Percentiles rank a stretch among this genome's conserved stretches.
These are phyloP conservation scores for Fragosphaeria purpurea DNA, from an alignment of 2,329 filamentous ascomycete species.

Conservation along the genomic window DNA sequence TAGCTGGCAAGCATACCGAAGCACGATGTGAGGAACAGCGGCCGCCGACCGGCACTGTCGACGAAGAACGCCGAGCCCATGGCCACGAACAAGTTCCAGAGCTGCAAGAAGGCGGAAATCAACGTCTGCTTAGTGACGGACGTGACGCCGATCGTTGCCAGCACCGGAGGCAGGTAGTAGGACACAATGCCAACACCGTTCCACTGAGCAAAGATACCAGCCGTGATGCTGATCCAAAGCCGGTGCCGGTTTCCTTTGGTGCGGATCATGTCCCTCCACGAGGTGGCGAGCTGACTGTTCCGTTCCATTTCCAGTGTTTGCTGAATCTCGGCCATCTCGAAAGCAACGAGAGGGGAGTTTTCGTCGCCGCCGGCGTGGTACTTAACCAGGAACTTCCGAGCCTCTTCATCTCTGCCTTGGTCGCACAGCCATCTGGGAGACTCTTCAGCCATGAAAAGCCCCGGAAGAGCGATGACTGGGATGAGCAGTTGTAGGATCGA, in stretches of 20 bases:
- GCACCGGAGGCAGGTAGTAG: constrained; percentile 23
- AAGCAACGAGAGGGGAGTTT: constrained; percentile 5
- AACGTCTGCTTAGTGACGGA: too few species aligned
- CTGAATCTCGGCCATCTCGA: constrained; percentile 13
- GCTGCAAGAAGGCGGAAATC: too few species aligned
- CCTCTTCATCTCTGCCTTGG: constrained; percentile 24
- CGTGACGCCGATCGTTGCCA: constrained; percentile 21
- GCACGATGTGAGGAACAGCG: too few species aligned
- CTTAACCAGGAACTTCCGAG: constrained; percentile 22
- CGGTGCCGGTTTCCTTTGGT: constrained; percentile 12
- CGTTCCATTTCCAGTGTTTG: constrained; percentile 27
- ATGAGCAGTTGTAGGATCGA: too few species aligned
- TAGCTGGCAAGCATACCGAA: too few species aligned
- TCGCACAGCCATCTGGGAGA: constrained; percentile 9
- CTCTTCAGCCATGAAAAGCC: constrained; percentile 7
- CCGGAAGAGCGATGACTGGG: too few species aligned
- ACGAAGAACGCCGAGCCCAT: too few species aligned
- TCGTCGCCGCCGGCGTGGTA: constrained; percentile 11
- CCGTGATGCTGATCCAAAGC: constrained; percentile 9
- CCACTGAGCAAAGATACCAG: constrained; percentile 13
- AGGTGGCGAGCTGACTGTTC: not conserved
- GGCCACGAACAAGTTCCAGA: too few species aligned
- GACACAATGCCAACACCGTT: constrained; percentile 20
- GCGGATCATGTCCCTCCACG: constrained; percentile 9
- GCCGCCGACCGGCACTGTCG: too few species aligned